phyloP scores from a whole-genome alignment of 345 rosid genomes.

The Pelargonium nanum region DNA sequence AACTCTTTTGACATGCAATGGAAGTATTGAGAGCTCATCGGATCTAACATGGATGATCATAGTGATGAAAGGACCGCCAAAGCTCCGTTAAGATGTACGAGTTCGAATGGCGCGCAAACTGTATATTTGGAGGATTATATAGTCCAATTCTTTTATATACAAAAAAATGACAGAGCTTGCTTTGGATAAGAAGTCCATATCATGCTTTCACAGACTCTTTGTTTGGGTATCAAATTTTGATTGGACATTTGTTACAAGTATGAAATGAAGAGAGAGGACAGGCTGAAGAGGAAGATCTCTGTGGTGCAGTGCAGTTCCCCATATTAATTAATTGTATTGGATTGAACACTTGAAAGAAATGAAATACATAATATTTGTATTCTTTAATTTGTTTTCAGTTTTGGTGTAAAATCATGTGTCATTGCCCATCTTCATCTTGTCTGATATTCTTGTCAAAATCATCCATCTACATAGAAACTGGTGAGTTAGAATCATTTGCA shows the following conservation, averaged over 20 bases:
- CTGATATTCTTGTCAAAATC: no score
- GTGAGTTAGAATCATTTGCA: not conserved
- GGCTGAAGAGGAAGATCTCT: not conserved
- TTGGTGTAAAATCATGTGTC: not conserved
- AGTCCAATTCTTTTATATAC: constrained; percentile 29
- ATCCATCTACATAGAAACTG: no score
- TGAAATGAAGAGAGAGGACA: no score
- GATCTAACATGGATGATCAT: no score
- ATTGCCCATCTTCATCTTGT: no score
- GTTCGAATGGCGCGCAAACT: constrained; percentile 18
- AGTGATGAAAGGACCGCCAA: not conserved
- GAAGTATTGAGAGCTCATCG: not conserved
- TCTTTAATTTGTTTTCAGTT: not conserved
- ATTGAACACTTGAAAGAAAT: not conserved
- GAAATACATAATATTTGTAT: not conserved
- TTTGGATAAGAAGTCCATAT: no score
- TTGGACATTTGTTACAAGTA: not conserved
- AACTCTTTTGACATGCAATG: constrained; percentile 4
- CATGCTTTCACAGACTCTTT: no score
- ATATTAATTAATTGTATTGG: not conserved
- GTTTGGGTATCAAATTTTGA: not conserved
- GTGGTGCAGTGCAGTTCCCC: not conserved
- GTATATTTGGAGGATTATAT: constrained; percentile 28
- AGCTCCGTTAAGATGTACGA: not conserved
- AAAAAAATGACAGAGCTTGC: constrained; percentile 9